phyloP scores from a whole-genome alignment of 2,329 filamentous ascomycete genomes.

The Stylonectria norvegica region DNA sequence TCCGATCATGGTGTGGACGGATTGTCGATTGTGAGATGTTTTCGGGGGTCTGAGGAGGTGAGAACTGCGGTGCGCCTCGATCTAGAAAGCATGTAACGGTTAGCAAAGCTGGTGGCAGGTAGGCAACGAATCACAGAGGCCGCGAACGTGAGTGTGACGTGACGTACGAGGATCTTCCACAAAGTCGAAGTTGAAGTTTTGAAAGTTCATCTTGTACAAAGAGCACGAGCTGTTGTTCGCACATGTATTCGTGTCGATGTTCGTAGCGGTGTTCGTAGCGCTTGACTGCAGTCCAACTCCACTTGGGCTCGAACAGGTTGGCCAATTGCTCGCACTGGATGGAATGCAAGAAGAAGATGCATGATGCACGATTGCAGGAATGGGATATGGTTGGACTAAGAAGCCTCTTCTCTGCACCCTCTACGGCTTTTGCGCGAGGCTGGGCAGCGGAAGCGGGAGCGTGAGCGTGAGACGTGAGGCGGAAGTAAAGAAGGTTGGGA shows the following conservation, averaged over 20 bases:
- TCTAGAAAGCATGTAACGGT: constrained; percentile 20
- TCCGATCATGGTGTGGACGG: constrained; percentile 8
- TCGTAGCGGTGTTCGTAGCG: constrained; percentile 3
- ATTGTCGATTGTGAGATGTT: constrained; percentile 23
- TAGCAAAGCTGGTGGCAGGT: constrained; percentile 10
- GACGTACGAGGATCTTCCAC: constrained; percentile 35
- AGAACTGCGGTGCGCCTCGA: background rate
- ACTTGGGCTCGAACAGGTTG: constrained; percentile 27
- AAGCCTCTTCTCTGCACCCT: constrained; percentile 18
- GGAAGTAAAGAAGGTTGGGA: constrained; percentile 26
- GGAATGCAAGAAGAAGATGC: constrained; percentile 30
- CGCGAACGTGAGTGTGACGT: too few relatives aligned
- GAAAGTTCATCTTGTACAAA: constrained; percentile 36
- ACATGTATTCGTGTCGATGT: background rate
- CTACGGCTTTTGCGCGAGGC: constrained; percentile 21
- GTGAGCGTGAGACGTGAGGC: too few relatives aligned
- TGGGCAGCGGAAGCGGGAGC: constrained; percentile 21
- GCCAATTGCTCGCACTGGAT: constrained; percentile 34
- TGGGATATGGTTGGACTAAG: constrained; percentile 35
- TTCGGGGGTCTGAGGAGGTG: constrained; percentile 18
- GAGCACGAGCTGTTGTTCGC: too few relatives aligned
- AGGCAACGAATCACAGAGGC: too few relatives aligned
- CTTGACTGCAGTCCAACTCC: constrained; percentile 26
- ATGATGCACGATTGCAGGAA: constrained; percentile 27
- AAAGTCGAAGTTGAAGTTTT: constrained; percentile 35